Evolutionary conservation across 2,329 filamentous ascomycete species (phyloP), one percentile per base, ranked within the genome.

Genomic region (Corinectria fuckeliana): DNA sequence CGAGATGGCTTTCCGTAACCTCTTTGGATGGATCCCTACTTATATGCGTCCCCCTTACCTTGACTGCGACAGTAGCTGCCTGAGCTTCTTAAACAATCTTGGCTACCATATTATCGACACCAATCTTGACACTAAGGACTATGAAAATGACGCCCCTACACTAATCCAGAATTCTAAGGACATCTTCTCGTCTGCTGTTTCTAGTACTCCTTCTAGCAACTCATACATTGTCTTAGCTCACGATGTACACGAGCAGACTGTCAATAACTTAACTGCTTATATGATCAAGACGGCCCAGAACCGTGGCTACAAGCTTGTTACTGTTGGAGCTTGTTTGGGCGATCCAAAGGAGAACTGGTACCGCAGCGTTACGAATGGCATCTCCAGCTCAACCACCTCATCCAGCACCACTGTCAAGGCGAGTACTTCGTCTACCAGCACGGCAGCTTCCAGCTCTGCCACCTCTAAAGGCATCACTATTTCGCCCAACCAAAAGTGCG

Each of bases 71-170:
- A 58, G 60, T 7, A 79, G 76, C 18, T 81, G 79, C 60, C 68
- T 75, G 39, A 61, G 65, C 3, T 68, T 75, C 25, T 64, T 81
- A 64, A 69, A 63, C 3, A 63, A 64, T 20, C 69, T 86, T 25
- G 82, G 81, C 38, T 88, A 87, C 72, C 83, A 87, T 67, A 71
- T 86, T 62, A 77, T 82, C 58, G 83, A 82, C 67, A 84, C 82
- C 64, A 82, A 86, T 67, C 72, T 88, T 11, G 85, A 88, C 69
- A 88, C 86, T 14, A 82, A 86, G 62, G 86, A 88, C 72, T 88
- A 85, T 68, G 76, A 83, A 65, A 81, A 85, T 64, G 77, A 81
- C 56, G 75, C 74, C 8, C 77, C 83, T 2, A 72, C 80, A 38
- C 77, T 80, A 62, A 85, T 87, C 63, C 74, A 79, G 58, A 70